These are phyloP conservation scores for Ambrosia hybrid DNA, from an alignment of 140 eudicot genomes.

Conservation along the genomic window DNA sequence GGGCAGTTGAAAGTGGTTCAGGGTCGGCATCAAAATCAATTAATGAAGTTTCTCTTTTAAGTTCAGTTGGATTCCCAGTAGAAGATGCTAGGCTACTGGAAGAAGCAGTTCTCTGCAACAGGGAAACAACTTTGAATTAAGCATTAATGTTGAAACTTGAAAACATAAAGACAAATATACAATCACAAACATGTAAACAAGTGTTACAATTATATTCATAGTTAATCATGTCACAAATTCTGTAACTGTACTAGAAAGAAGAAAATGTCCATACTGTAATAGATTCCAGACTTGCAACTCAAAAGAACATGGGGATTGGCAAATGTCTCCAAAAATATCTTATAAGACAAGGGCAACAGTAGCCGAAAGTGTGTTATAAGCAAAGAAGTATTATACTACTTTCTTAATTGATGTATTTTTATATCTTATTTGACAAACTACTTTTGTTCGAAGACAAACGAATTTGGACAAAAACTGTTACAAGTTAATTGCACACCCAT, in stretches of 20 bases:
- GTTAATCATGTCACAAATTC: background rate
- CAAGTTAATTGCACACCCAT: background rate
- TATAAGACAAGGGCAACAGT: background rate
- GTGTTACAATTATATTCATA: background rate
- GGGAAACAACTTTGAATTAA: background rate
- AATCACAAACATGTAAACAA: slow-evolving; percentile 9
- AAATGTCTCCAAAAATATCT: background rate
- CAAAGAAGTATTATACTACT: slow-evolving; percentile 13
- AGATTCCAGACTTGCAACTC: slow-evolving; percentile 1
- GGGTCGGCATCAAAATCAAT: slow-evolving; percentile 92
- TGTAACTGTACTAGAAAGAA: background rate
- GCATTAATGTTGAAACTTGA: background rate
- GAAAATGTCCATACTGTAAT: background rate
- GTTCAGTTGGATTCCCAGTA: slow-evolving; percentile 69
- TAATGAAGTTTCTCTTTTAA: slow-evolving; percentile 62
- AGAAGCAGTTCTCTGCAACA: slow-evolving; percentile 79
- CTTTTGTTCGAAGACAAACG: background rate
- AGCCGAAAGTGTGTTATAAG: background rate
- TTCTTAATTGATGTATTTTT: background rate
- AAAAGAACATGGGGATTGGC: slow-evolving; percentile 1
- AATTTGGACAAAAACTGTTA: too few relatives aligned
- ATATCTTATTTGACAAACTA: background rate
- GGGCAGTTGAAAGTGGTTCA: slow-evolving; percentile 53
- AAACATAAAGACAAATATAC: background rate
- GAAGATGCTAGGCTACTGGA: slow-evolving; percentile 93